phyloP scores from a whole-genome alignment of 2,329 filamentous ascomycete genomes.

The Trichoderma lentiforme region DNA sequence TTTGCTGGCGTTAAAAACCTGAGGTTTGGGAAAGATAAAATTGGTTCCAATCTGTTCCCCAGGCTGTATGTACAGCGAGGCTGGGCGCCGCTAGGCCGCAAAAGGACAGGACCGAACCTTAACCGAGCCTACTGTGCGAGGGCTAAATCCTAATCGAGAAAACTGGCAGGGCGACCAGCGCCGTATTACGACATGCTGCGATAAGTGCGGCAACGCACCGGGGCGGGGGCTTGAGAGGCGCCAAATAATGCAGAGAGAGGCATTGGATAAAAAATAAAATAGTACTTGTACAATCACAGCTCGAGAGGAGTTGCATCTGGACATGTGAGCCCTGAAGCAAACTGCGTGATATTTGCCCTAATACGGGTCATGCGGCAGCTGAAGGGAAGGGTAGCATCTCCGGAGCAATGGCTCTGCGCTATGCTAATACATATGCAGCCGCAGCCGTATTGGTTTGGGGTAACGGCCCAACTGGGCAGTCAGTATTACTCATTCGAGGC shows the following conservation, averaged over 20 bases:
- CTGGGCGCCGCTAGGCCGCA: conserved; percentile 24
- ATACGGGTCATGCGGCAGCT: not conserved
- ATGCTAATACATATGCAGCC: not conserved
- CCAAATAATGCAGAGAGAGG: not conserved
- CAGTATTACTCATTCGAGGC: not conserved
- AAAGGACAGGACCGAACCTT: conserved; percentile 28
- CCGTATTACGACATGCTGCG: conserved; percentile 12
- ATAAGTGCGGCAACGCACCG: conserved; percentile 6
- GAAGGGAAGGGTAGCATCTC: not conserved
- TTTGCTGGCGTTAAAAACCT: conserved; percentile 33
- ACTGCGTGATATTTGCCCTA: conserved; percentile 8
- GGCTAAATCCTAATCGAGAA: conserved; percentile 34
- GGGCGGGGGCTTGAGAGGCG: not conserved
- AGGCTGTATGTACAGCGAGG: conserved; percentile 18
- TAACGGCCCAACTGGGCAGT: not conserved
- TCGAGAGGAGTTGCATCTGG: not conserved
- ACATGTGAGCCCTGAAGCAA: not conserved
- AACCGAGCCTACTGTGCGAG: conserved; percentile 30
- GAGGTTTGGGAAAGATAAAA: conserved; percentile 32
- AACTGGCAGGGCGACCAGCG: not conserved
- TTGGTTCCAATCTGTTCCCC: conserved; percentile 26
- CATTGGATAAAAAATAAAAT: not conserved
- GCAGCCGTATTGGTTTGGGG: not conserved
- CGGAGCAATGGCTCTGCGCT: not conserved
- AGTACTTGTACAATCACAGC: not conserved